phyloP scores from a whole-genome alignment of 306 rosid genomes.

The Fragaria iinumae region DNA sequence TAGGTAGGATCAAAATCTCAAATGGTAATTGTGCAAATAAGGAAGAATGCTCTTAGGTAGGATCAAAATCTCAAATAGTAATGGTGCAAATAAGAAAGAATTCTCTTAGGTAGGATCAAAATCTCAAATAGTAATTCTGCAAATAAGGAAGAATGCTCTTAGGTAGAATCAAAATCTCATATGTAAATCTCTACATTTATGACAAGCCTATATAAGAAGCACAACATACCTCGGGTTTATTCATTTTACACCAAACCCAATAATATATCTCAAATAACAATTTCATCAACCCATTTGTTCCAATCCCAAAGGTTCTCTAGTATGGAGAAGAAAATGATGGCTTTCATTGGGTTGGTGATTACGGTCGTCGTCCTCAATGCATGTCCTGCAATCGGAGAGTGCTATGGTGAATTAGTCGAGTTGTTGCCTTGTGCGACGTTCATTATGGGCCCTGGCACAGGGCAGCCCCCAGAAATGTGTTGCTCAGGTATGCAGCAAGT shows the following conservation, averaged over 20 bases:
- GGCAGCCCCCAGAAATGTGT: constrained; percentile 4
- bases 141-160: neutral
- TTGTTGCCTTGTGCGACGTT: constrained; percentile 16
- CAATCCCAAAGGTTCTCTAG: neutral
- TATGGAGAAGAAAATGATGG: neutral
- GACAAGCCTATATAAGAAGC: neutral
- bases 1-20: constrained; percentile 2
- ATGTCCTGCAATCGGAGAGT: neutral
- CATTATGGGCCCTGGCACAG: constrained; percentile 12
- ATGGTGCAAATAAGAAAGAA: neutral
- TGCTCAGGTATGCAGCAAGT: constrained; percentile 2
- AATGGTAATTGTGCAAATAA: neutral
- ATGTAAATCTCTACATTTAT: neutral
- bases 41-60: neutral
- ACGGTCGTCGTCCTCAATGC: neutral
- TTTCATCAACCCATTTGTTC: neutral
- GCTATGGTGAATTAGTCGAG: neutral
- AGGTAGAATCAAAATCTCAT: constrained; percentile 1
- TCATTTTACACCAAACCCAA: neutral
- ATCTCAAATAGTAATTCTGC: neutral
- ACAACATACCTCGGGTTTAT: neutral
- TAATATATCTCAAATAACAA: neutral
- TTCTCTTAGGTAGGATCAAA: neutral
- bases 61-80: neutral
- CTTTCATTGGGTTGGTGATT: neutral